A percentile compares a stretch with the other conserved stretches of the same genome.
Conservation (phyloP, 1,284 basidiomycete species). For the Somion occarium region DNA sequence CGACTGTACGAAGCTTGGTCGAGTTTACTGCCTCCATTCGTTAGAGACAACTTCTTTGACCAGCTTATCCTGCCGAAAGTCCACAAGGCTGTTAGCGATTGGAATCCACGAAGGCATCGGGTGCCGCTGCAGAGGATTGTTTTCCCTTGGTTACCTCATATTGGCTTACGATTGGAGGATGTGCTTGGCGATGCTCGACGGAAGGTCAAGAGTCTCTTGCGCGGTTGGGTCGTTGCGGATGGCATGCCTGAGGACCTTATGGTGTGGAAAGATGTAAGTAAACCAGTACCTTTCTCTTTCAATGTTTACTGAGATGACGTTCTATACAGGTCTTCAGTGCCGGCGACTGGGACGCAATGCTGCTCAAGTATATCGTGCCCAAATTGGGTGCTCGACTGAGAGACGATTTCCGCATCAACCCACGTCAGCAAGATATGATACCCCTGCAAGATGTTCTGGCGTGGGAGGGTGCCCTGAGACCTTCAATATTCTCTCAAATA, state of each 20-base stretch:
- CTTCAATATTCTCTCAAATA: conserved; percentile 75
- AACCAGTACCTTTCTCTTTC: conserved; percentile 1
- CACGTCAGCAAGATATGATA: conserved; percentile 83
- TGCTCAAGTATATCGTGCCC: conserved; percentile 88
- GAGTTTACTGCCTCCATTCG: conserved; percentile 82
- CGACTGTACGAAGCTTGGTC: conserved; percentile 88
- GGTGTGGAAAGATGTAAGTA: conserved; percentile 78
- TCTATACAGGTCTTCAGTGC: conserved; percentile 59
- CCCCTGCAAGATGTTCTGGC: conserved; percentile 73
- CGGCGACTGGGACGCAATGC: conserved; percentile 86
- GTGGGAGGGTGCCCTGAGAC: conserved; percentile 75
- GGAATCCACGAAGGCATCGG: conserved; percentile 61
- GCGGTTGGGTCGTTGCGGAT: conserved; percentile 75
- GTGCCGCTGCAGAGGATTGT: conserved; percentile 76
- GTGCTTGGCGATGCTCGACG: conserved; percentile 83
- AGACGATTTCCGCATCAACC: conserved; percentile 84
- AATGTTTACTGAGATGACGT: conserved; percentile 5
- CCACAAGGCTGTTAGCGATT: conserved; percentile 76
- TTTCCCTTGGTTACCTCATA: conserved; percentile 93
- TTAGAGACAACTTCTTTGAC: conserved; percentile 92
- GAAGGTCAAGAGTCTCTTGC: conserved; percentile 76
- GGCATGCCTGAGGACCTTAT: conserved; percentile 70
- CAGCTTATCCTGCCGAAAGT: conserved; percentile 95
- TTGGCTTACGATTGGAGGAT: conserved; percentile 76
- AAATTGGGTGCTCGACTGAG: conserved; percentile 81